Evolutionary conservation across 306 rosid species (phyloP).

Genomic region (Begonia loranthoides): DNA sequence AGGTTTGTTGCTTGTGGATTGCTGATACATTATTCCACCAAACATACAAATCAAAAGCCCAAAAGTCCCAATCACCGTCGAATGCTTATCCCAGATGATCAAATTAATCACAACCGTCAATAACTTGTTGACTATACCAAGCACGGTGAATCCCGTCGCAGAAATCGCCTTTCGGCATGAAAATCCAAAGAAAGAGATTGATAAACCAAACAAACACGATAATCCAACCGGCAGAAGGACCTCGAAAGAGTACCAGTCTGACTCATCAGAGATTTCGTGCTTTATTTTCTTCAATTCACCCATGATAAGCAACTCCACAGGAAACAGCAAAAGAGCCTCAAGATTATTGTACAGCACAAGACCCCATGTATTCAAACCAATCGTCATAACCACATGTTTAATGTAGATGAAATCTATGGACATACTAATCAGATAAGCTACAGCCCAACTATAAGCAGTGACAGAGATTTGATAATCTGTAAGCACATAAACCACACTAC

Average conservation of each 20-base stretch:
- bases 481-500: constrained; percentile 56
- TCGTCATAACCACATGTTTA: constrained; percentile 75
- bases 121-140: constrained; percentile 79
- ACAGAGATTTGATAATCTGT: constrained; percentile 74
- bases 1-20: constrained; percentile 51
- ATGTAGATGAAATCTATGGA: constrained; percentile 75
- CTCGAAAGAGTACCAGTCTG: constrained; percentile 53
- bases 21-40: constrained; percentile 70
- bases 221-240: constrained; percentile 59
- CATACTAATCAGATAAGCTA: constrained; percentile 72
- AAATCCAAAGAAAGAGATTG: constrained; percentile 81
- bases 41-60: constrained; percentile 73
- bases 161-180: constrained; percentile 79
- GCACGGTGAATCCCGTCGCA: constrained; percentile 76
- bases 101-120: constrained; percentile 67
- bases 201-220: constrained; percentile 60
- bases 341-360: constrained; percentile 73
- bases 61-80: constrained; percentile 60
- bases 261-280: constrained; percentile 54
- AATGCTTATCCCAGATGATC: constrained; percentile 73
- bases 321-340: constrained; percentile 75
- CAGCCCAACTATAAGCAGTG: constrained; percentile 68
- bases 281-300: constrained; percentile 65
- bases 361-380: constrained; percentile 75
- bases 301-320: constrained; percentile 63